Evolutionary conservation across 805 yeast genomes (phyloP).

Genomic region (Yarrowia deformans): DNA sequence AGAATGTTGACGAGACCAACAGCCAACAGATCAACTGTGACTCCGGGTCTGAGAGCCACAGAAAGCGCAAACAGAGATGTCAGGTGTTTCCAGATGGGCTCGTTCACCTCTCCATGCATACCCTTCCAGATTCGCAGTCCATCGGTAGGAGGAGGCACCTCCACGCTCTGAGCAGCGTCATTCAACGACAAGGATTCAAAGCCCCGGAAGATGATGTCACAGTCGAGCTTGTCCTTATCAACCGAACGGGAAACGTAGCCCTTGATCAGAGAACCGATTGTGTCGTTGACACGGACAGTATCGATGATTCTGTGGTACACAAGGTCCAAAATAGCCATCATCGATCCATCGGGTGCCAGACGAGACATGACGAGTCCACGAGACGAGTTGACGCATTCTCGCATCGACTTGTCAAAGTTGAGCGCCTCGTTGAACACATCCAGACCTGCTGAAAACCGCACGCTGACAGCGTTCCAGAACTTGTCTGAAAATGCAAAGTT

Average conservation of each 20-base stretch:
- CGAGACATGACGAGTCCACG: constrained; percentile 65
- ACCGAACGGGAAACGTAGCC: constrained; percentile 80
- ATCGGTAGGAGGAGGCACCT: constrained; percentile 40
- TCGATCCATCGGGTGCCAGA: constrained; percentile 65
- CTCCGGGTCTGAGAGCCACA: constrained; percentile 65
- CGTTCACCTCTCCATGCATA: constrained; percentile 65
- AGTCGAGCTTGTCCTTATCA: constrained; percentile 70
- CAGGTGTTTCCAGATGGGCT: constrained; percentile 65
- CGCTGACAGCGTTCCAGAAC: constrained; percentile 53
- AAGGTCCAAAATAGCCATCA: constrained; percentile 66
- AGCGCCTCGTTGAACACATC: constrained; percentile 57
- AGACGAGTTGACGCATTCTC: constrained; percentile 53
- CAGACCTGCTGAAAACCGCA: constrained; percentile 50
- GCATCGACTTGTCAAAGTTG: constrained; percentile 55
- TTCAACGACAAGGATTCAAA: constrained; percentile 29
- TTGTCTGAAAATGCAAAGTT: constrained; percentile 66
- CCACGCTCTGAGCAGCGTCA: constrained; percentile 22
- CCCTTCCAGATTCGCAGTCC: constrained; percentile 64
- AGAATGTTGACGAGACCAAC: constrained; percentile 44
- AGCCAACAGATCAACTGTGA: constrained; percentile 48
- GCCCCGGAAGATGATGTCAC: constrained; percentile 61
- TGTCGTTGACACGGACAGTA: constrained; percentile 59
- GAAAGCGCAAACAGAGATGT: constrained; percentile 57
- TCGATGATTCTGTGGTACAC: constrained; percentile 55
- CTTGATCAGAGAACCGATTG: constrained; percentile 49